Evolutionary conservation across 1,284 basidiomycete genomes (phyloP), one percentile per base, ranked within the genome.

Genomic region (Lignosus rhinocerotis): DNA sequence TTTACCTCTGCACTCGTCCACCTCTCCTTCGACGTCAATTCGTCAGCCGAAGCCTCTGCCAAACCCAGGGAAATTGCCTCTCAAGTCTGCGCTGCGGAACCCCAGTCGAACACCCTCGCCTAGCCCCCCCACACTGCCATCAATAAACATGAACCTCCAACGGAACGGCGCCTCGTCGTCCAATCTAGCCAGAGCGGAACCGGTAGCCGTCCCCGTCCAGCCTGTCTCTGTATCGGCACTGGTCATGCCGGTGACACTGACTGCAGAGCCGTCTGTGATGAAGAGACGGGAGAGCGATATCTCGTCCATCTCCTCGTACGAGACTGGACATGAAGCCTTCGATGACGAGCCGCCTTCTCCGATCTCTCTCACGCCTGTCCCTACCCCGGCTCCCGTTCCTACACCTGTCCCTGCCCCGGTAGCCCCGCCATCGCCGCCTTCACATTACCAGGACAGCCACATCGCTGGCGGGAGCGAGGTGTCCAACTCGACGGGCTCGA

Each of bases 1-100:
- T 1, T 46, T 68, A 10, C 65, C 63, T 6, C 32, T 53, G 6
- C 41, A 39, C 17, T 10, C 34, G 16, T 39, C 17, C 4, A 19
- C 41, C 6, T 25, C 17, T 32, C n/a, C 56, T 12, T 32, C 17
- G 7, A 51, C 48, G 19, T 50, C 60, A 5, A 54, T 39, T 2
- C 55, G 46, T 31, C 50, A 55, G 42, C 52, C 64, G 11, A 58
- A 55, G 34, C 61, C 57, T 34, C 62, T 62, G 7, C 56, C 56
- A 9, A 46, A 1, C 17, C 59, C 62, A 3, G 67, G 72, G 14
- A 80, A 77, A 67, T 70, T 75, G 45, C 86, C 87, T 0, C 66
- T 89, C n/a, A 76, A 80, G 59, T 87, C 86, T 53, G 87, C 86
- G n/a, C 62, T 89, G 70, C 78, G 81, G 60, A 80, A 81, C 55